Base-by-base conservation (phyloP, 2,329 filamentous ascomycete genomes). In the Ascosphaera acerosa region DNA sequence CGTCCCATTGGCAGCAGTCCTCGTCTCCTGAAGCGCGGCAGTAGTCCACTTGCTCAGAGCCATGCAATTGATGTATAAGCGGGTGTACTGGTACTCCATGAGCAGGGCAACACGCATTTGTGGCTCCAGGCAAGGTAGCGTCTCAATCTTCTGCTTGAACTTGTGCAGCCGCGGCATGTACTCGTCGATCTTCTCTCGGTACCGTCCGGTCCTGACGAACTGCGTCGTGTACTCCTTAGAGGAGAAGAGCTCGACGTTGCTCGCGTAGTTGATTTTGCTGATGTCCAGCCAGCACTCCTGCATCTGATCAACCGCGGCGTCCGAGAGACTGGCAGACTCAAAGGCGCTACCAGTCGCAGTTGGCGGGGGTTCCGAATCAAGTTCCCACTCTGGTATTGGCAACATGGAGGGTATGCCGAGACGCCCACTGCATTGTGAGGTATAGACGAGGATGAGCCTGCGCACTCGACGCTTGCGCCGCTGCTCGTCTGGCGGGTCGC, bases 361-460 rank as follows among this genome's bases (percentile, higher is more conserved):
- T 14, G 26, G n/a, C n/a, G 14, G 7, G 10, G 49, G 46, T 22
- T 50, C 46, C 12, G 49, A 49, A 33, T 53, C 50, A 32, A 46
- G 46, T 14, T 49, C 46, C 50, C 52, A 56, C 35, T 55, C 49
- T 4, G 52, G 47, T 19, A 55, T 42, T 2, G 82, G 81, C 2
- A 91, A 72, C 78, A 92, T 91, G 32, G 78, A 90, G 0, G 81
- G 90, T 59, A 89, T 77, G 2, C 81, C 82, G 7, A 97, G 63
- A 12, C 87, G 70, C 12, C 84, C 87, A 37, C 81, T 84, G n/a
- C 89, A 73, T 51, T 94, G 82, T 1, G 78, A 84, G 25, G 89
- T 68, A 47, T 94, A 94, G 36, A 92, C 80, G 34, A 91, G 61
- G 5, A 97, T 65, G 4, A 94, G 58, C 25, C 82, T 68, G 43